A percentile compares a stretch with the other conserved stretches of the same genome.
Evolutionary conservation across 805 yeast genomes (phyloP).

Genomic region (Pichia nanzhaoensis): DNA sequence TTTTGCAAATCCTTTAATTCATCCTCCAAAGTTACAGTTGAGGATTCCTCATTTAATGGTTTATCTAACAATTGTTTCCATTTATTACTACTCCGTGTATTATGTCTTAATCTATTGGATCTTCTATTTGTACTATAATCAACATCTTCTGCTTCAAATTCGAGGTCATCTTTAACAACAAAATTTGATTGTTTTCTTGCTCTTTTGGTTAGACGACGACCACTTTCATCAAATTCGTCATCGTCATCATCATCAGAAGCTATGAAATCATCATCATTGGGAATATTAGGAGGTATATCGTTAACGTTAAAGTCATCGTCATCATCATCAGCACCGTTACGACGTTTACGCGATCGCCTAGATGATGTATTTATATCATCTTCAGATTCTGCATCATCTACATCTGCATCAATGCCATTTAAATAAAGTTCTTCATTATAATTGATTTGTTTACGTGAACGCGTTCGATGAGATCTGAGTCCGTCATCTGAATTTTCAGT

Average conservation of each 20-base stretch:
- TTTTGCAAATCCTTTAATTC: conserved; percentile 63
- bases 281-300: background rate
- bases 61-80: conserved; percentile 11
- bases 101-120: too few species aligned
- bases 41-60: conserved; percentile 16
- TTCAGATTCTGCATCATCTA: conserved; percentile 14
- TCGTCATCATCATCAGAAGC: conserved; percentile 7
- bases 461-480: conserved; percentile 22
- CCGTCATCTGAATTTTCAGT: conserved; percentile 19
- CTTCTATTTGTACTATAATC: background rate
- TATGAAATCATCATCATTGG: conserved; percentile 10
- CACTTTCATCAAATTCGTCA: too few species aligned
- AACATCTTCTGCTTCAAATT: conserved; percentile 1
- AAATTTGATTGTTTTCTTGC: conserved; percentile 11
- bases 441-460: conserved; percentile 27
- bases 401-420: conserved; percentile 16
- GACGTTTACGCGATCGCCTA: conserved; percentile 1
- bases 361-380: background rate
- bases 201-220: conserved; percentile 1
- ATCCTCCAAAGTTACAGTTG: conserved; percentile 40
- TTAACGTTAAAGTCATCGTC: conserved; percentile 11
- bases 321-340: conserved; percentile 8
- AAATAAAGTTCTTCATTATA: conserved; percentile 29
- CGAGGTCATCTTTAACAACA: conserved; percentile 16
- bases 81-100: background rate